phyloP scores from a whole-genome alignment of 2,329 filamentous ascomycete species.

The Amauroascus niger region DNA sequence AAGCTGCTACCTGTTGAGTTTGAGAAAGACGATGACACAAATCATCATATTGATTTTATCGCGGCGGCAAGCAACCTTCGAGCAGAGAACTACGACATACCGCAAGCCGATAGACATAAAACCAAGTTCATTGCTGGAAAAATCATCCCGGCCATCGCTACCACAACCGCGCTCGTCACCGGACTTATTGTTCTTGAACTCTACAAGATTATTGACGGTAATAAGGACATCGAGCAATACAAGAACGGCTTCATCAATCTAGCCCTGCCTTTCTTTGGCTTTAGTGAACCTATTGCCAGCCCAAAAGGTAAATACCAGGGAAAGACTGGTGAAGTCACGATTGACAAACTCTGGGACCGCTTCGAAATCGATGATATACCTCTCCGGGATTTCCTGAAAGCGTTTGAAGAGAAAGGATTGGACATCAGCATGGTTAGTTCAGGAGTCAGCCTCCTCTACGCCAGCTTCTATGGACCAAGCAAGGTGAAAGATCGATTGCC shows the following conservation, averaged over 20 bases:
- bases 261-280: constrained; percentile 93
- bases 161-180: constrained; percentile 89
- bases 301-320: constrained; percentile 86
- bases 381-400: constrained; percentile 68
- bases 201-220: constrained; percentile 94
- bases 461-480: constrained; percentile 77
- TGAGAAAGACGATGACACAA: constrained; percentile 96
- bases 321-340: constrained; percentile 63
- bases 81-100: constrained; percentile 96
- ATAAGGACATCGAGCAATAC: constrained; percentile 95
- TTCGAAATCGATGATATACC: constrained; percentile 86
- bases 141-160: constrained; percentile 97
- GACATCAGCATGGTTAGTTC: constrained; percentile 88
- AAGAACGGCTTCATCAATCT: constrained; percentile 99
- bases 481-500: constrained; percentile 72
- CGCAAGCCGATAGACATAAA: constrained; percentile 85
- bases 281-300: constrained; percentile 90
- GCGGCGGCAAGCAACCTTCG: constrained; percentile 92
- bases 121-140: constrained; percentile 99
- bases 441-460: constrained; percentile 90
- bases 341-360: constrained; percentile 97
- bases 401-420: constrained; percentile 73
- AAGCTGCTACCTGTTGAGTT: constrained; percentile 89
- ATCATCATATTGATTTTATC: constrained; percentile 98
- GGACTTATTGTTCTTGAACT: constrained; percentile 86